Evolutionary conservation across 306 rosid species (phyloP).

Genomic region (Prunus kanzakura): DNA sequence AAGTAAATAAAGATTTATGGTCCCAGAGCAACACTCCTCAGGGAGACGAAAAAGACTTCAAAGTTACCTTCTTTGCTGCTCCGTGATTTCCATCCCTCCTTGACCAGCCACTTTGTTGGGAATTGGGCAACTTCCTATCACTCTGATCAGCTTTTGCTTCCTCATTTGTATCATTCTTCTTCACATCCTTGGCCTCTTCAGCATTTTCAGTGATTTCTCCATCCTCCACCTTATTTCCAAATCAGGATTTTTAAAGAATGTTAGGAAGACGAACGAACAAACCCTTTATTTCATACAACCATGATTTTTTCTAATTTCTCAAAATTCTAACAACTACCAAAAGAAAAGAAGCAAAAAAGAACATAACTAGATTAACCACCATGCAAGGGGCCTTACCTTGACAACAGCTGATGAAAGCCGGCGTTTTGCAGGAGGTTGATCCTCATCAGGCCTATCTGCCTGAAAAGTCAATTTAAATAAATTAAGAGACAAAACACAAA

Average conservation of each 20-base stretch:
- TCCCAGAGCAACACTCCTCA: conserved; percentile 4
- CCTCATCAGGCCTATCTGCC: conserved; percentile 70
- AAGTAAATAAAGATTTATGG: conserved; percentile 12
- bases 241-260: not conserved
- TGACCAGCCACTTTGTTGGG: conserved; percentile 53
- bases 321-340: not conserved
- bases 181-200: conserved; percentile 42
- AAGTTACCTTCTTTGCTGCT: conserved; percentile 47
- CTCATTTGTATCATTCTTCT: conserved; percentile 25
- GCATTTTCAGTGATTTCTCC: conserved; percentile 64
- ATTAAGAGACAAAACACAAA: too few relatives aligned
- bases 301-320: not conserved
- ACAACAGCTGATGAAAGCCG: conserved; percentile 89
- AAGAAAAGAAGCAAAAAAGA: not conserved
- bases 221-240: conserved; percentile 64
- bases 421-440: conserved; percentile 74
- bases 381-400: conserved; percentile 43
- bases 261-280: not conserved
- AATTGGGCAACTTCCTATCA: conserved; percentile 39
- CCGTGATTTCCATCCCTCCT: conserved; percentile 57
- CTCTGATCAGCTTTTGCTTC: conserved; percentile 35
- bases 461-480: conserved; percentile 7
- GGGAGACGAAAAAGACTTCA: conserved; percentile 1
- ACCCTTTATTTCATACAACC: not conserved
- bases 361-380: not conserved